A percentile compares a stretch with the other conserved stretches of the same genome.
phyloP scores from a whole-genome alignment of 139 green algal species.

The Klebsormidium nitens region DNA sequence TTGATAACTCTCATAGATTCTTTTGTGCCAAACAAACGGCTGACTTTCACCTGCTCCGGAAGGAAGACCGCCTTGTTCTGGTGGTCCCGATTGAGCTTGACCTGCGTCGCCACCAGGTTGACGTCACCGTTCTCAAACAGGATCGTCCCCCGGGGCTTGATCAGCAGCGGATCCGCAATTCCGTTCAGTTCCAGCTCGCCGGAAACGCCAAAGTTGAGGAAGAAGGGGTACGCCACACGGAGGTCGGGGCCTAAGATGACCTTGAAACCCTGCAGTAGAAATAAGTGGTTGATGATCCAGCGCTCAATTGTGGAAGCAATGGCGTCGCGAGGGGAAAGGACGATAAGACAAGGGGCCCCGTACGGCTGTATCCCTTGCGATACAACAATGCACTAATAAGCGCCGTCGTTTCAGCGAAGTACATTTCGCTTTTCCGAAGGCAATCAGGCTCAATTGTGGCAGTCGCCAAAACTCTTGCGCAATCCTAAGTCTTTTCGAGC shows the following conservation, averaged over 20 bases:
- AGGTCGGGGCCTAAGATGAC: slow-evolving; percentile 83
- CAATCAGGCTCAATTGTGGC: too few relatives aligned
- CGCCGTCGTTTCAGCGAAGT: too few relatives aligned
- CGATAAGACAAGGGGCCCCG: too few relatives aligned
- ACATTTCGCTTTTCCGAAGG: too few relatives aligned
- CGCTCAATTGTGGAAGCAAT: too few relatives aligned
- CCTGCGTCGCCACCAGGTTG: slow-evolving; percentile 90
- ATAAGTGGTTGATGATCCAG: neutral
- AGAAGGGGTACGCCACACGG: slow-evolving; percentile 78
- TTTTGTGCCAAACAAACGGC: too few relatives aligned
- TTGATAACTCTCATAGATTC: too few relatives aligned
- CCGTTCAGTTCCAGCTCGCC: slow-evolving; percentile 65
- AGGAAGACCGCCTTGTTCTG: slow-evolving; percentile 77
- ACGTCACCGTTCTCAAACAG: slow-evolving; percentile 73
- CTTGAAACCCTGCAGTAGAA: slow-evolving; percentile 39
- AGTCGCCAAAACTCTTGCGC: too few relatives aligned
- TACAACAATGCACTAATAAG: too few relatives aligned
- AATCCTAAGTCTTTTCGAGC: too few relatives aligned
- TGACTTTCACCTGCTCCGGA: slow-evolving; percentile 41
- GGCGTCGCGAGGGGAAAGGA: too few relatives aligned
- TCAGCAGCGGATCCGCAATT: slow-evolving; percentile 47
- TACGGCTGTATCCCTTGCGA: too few relatives aligned
- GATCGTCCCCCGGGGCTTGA: slow-evolving; percentile 52
- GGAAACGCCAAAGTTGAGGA: slow-evolving; percentile 47
- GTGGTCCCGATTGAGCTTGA: slow-evolving; percentile 70